These are phyloP conservation scores for Fallopia convolvulus DNA, from an alignment of 148 eudicot species.

Conservation along the genomic window DNA sequence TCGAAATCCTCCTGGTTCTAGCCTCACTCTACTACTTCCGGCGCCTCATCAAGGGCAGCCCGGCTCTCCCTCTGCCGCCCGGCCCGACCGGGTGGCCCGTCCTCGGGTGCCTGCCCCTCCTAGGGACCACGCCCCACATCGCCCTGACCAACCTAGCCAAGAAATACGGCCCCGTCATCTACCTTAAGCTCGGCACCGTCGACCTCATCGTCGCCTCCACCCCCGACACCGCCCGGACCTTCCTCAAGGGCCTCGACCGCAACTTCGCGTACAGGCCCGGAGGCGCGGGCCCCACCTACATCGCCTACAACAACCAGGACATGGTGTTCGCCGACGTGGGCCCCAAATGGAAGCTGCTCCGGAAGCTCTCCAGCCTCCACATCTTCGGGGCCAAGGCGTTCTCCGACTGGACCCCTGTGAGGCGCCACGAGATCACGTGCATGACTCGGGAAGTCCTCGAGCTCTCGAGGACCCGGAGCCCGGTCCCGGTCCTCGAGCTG, in stretches of 20 bases:
- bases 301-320: conserved; percentile 12
- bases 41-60: background rate
- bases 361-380: conserved; percentile 10
- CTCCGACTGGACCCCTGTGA: conserved; percentile 6
- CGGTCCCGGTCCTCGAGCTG: conserved; percentile 12
- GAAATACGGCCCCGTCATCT: conserved; percentile 35
- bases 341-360: conserved; percentile 13
- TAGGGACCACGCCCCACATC: conserved; percentile 32
- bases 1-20: background rate
- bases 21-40: background rate
- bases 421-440: background rate
- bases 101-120: conserved; percentile 25
- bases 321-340: conserved; percentile 18
- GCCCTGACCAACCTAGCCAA: conserved; percentile 24
- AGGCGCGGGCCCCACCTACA: conserved; percentile 16
- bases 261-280: conserved; percentile 27
- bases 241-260: conserved; percentile 30
- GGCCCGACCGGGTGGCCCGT: conserved; percentile 30
- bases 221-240: conserved; percentile 30
- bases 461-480: background rate
- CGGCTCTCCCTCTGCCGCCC: conserved; percentile 17
- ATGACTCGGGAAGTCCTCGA: background rate
- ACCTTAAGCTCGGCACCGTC: conserved; percentile 25
- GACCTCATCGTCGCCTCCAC: conserved; percentile 29
- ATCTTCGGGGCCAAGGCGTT: conserved; percentile 9